phyloP scores from a whole-genome alignment of 176 grass and related monocot species.

The Elymus sibiricus region DNA sequence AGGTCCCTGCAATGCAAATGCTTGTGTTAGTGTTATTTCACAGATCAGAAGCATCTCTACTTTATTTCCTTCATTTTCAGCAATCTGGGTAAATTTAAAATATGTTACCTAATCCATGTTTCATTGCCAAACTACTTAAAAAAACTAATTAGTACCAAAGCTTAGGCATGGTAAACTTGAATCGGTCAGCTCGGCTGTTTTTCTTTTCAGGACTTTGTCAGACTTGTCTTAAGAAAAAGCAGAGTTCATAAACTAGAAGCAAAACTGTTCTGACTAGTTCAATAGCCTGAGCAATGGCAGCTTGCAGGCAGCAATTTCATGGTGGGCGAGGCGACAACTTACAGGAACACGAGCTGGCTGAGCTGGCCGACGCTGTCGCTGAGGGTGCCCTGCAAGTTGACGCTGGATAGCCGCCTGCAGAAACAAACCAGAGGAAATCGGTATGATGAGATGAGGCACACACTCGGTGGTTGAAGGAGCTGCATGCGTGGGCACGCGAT shows the following conservation, averaged over 20 bases:
- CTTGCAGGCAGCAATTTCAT: background rate
- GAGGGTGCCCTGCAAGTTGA: conserved; percentile 45
- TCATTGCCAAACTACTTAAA: background rate
- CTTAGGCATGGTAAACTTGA: background rate
- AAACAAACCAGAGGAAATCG: background rate
- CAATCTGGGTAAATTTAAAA: background rate
- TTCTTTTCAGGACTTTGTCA: background rate
- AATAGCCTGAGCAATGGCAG: background rate
- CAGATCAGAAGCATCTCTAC: background rate
- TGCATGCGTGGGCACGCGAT: background rate
- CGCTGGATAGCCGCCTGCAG: conserved; percentile 37
- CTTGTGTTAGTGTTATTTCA: background rate
- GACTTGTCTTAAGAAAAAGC: background rate
- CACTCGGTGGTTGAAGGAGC: background rate
- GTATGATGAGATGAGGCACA: background rate
- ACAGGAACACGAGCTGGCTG: conserved; percentile 36
- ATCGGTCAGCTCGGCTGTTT: conserved; percentile 3
- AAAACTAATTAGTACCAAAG: background rate
- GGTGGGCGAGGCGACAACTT: background rate
- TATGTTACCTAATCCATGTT: background rate
- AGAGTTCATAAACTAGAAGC: conserved; percentile 16
- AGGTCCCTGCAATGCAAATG: conserved; percentile 46
- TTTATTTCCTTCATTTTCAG: background rate
- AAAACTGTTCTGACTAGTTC: conserved; percentile 17
- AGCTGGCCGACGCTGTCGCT: conserved; percentile 40